A percentile compares a stretch with the other conserved stretches of the same genome.
Evolutionary conservation across 2,329 filamentous ascomycete genomes (phyloP).

Genomic region (Coleophoma crateriformis): DNA sequence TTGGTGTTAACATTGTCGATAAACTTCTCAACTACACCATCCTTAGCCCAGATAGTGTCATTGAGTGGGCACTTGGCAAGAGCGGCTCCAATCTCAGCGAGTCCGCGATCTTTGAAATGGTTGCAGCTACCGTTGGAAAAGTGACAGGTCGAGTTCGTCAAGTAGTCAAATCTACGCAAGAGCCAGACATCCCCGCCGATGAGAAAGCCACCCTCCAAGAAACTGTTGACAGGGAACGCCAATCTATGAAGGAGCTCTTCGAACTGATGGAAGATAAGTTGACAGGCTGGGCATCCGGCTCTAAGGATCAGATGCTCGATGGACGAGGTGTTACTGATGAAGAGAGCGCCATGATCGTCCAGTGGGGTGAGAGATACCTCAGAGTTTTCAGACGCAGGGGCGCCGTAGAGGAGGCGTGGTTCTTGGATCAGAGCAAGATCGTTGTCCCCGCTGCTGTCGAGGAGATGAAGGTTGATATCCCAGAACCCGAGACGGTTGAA

Average conservation of each 20-base stretch:
- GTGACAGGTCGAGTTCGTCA: conserved; percentile 83
- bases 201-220: conserved; percentile 47
- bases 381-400: conserved; percentile 77
- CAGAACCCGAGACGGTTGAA: too few species aligned
- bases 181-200: conserved; percentile 47
- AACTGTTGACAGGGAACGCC: conserved; percentile 62
- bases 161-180: conserved; percentile 60
- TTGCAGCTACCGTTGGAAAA: conserved; percentile 83
- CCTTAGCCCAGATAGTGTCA: conserved; percentile 75
- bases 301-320: conserved; percentile 72
- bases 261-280: conserved; percentile 74
- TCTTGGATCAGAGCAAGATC: conserved; percentile 31
- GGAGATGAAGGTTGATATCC: conserved; percentile 4
- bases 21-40: conserved; percentile 98
- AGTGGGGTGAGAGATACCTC: conserved; percentile 84
- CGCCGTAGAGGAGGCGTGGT: conserved; percentile 76
- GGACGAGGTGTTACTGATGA: conserved; percentile 50
- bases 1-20: conserved; percentile 88
- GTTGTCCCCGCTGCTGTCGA: background rate
- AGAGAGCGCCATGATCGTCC: conserved; percentile 60
- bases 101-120: conserved; percentile 81
- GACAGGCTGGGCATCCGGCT: conserved; percentile 64
- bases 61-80: conserved; percentile 79
- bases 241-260: conserved; percentile 76
- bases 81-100: conserved; percentile 60